Evolutionary conservation across 306 rosid species (phyloP).

Genomic region (Cyclanthera cordifolia): DNA sequence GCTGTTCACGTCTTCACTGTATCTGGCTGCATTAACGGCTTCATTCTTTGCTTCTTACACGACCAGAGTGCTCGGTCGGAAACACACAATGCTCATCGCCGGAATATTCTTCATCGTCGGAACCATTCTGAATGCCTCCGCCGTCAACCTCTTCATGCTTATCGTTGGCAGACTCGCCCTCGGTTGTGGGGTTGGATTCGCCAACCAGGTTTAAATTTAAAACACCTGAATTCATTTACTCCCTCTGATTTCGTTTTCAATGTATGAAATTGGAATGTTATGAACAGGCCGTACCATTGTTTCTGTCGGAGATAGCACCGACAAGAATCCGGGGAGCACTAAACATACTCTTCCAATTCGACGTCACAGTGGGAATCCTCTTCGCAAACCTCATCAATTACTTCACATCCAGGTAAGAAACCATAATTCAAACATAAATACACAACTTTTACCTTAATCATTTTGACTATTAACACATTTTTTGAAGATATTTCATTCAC

Average conservation of each 20-base stretch:
- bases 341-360: conserved; percentile 71
- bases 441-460: no score
- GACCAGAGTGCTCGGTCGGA: conserved; percentile 36
- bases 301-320: conserved; percentile 87
- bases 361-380: conserved; percentile 74
- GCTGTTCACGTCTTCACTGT: neutral
- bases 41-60: conserved; percentile 25
- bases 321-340: conserved; percentile 92
- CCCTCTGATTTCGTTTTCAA: no score
- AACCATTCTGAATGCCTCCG: conserved; percentile 36
- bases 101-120: conserved; percentile 53
- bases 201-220: conserved; percentile 98
- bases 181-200: conserved; percentile 83
- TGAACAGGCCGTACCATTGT: conserved; percentile 76
- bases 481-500: no score
- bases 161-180: conserved; percentile 50
- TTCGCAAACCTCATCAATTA: conserved; percentile 69
- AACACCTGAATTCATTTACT: no score
- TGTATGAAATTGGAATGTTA: neutral
- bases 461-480: no score
- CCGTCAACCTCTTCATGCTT: conserved; percentile 28
- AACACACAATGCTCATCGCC: conserved; percentile 51
- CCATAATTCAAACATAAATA: no score
- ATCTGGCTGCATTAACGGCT: neutral
- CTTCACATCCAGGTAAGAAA: conserved; percentile 61